These are phyloP conservation scores for Alternaria sp. DNA, from an alignment of 2,329 filamentous ascomycete species.

Conservation along the genomic window DNA sequence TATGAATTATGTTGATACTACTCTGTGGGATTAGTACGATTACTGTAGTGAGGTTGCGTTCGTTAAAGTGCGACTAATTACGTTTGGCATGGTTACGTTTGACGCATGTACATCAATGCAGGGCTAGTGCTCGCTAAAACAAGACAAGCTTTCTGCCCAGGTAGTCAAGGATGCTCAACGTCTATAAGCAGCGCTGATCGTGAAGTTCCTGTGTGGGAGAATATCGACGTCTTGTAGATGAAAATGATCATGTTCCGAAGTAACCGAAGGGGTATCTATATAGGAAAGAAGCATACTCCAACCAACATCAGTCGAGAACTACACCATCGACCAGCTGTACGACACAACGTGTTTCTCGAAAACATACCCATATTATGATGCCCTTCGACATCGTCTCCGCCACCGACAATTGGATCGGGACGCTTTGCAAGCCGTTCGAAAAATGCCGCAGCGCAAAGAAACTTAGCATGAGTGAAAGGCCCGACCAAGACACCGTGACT, in stretches of 20 bases:
- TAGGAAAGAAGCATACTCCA: constrained; percentile 14
- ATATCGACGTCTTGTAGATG: neutral
- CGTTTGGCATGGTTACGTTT: constrained; percentile 9
- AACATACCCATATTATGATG: neutral
- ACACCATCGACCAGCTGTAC: neutral
- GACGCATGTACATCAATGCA: constrained; percentile 7
- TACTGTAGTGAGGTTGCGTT: neutral
- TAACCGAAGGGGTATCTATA: constrained; percentile 27
- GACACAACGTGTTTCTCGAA: neutral
- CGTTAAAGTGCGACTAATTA: constrained; percentile 3
- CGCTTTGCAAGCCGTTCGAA: neutral
- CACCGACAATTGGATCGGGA: neutral
- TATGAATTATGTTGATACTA: neutral
- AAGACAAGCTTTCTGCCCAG: constrained; percentile 15
- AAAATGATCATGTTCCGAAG: neutral
- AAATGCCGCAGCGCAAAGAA: neutral
- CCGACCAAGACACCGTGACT: neutral
- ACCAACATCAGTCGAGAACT: constrained; percentile 2
- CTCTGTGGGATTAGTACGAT: neutral
- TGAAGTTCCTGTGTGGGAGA: neutral
- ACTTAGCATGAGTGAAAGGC: neutral
- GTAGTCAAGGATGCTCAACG: neutral
- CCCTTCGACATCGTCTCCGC: neutral
- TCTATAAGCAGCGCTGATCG: neutral
- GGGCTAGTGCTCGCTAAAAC: constrained; percentile 24